Evolutionary conservation across 768 basidiomycete genomes (phyloP).

Genomic region (Tulasnella sp.): DNA sequence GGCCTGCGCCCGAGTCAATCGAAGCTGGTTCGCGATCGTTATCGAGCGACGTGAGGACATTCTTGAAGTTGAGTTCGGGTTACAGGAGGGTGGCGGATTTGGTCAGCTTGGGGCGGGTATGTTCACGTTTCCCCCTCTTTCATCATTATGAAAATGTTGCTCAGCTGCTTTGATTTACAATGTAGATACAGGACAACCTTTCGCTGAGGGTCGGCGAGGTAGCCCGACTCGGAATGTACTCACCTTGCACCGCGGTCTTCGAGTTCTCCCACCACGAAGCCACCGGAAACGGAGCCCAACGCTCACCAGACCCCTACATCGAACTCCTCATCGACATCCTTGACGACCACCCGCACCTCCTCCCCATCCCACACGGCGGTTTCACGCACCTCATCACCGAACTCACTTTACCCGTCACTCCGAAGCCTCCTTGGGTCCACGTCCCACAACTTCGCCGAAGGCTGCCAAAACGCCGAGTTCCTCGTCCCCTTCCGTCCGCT

Average conservation of each 20-base stretch:
- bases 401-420: neutral
- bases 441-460: neutral
- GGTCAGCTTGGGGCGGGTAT: neutral
- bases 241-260: neutral
- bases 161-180: neutral
- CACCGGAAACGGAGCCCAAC: neutral
- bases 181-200: neutral
- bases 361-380: neutral
- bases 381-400: neutral
- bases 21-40: neutral
- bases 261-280: neutral
- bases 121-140: neutral
- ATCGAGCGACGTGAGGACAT: neutral
- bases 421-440: neutral
- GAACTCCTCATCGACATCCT: conserved; percentile 3
- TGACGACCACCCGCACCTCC: neutral
- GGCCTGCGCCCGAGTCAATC: neutral
- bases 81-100: neutral
- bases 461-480: neutral
- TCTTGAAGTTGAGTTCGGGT: neutral
- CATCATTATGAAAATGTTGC: neutral
- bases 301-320: neutral
- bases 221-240: neutral
- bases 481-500: neutral
- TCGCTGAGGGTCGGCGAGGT: neutral